Base-by-base conservation (phyloP, 1,139 yeast genomes). In the Hemisphaericaspora xylanilytica region DNA sequence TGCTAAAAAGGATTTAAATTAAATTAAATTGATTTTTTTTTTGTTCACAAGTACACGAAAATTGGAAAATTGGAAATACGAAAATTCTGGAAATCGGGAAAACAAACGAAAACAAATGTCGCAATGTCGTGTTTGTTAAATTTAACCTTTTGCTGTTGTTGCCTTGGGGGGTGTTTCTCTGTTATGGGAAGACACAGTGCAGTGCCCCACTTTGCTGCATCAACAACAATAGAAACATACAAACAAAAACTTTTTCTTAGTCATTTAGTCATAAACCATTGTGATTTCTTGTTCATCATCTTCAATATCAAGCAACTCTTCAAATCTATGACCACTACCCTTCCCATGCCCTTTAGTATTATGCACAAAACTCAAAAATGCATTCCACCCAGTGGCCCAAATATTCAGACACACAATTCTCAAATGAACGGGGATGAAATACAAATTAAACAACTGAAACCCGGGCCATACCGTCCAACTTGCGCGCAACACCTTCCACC, bases 401-500 rank as follows among this genome's bases (percentile, higher is more conserved):
- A 69, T 36, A 46, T 70, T 70, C 22, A 68, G 54, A 14, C 66
- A 58, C 9, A 70, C 65, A 15, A 68, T 61, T 40, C 76, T 53
- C 33, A 67, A 56, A 45, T 70, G 74, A 5, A 70, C 62, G 1
- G 76, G 76, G 17, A 68, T 54, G 38, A 60, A 65, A 46, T 62
- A 63, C 35, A 70, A 57, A 49, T 65, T 67, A 39, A 67, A 44
- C 32, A 68, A 51, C 50, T 68, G 75, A 48, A 70, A 67, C 2
- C 61, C 55, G 0, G 75, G 73, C 76, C 76, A 70, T 12, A 70
- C 71, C 11, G 65, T 55, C 73, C 75, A 70, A 46, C 59, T 59
- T 12, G 74, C 70, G 34, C 45, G 59, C 45, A 70, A 57, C 18
- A 70, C 73, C 18, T 57, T 63, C 67, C 70, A 68, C 74, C 73